These are phyloP conservation scores for Colletotrichum salicis DNA, from an alignment of 2,329 filamentous ascomycete species.

Conservation along the genomic window DNA sequence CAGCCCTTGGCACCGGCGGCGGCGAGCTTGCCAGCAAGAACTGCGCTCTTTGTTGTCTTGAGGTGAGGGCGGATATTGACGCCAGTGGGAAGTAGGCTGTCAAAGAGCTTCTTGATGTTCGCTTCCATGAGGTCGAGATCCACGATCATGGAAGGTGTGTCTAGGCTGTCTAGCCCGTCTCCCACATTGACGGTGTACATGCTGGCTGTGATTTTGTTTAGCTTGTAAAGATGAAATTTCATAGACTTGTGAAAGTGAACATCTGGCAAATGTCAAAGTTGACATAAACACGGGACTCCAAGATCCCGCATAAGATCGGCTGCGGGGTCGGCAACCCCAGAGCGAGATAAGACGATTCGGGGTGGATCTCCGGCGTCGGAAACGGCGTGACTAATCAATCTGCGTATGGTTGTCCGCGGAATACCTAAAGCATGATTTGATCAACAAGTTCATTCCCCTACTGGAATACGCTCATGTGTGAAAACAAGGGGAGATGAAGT, in stretches of 20 bases:
- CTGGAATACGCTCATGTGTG: not conserved
- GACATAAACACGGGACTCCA: not conserved
- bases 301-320: not conserved
- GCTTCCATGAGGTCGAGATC: conserved; percentile 62
- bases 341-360: not conserved
- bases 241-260: not conserved
- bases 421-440: not conserved
- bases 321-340: not conserved
- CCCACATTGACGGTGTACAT: conserved; percentile 54
- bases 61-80: conserved; percentile 59
- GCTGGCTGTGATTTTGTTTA: not conserved
- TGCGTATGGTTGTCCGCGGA: not conserved
- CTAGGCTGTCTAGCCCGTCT: conserved; percentile 50
- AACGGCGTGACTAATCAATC: not conserved
- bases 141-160: conserved; percentile 67
- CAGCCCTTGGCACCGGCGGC: conserved; percentile 60
- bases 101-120: conserved; percentile 60
- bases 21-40: conserved; percentile 55
- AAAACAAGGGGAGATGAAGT: not conserved
- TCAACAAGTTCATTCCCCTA: not conserved
- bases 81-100: conserved; percentile 55
- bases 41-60: conserved; percentile 63
- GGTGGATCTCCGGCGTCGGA: conserved; percentile 1
- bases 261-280: not conserved
- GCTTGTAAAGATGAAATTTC: not conserved